Percentiles rank a stretch among this genome's conserved stretches.
phyloP scores from a whole-genome alignment of 768 basidiomycete species.

The Butyriboletus loyo region DNA sequence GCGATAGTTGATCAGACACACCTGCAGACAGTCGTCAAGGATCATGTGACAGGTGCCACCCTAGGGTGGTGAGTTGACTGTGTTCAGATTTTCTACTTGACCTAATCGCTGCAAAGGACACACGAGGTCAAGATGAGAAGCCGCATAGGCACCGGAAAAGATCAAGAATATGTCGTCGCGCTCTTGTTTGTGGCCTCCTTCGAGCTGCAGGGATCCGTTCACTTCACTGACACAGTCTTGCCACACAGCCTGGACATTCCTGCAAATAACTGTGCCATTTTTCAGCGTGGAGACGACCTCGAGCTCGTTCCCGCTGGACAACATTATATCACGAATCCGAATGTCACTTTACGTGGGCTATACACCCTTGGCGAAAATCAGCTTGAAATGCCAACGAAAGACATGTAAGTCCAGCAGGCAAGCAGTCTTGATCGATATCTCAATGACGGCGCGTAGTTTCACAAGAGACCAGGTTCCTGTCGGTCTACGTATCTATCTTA shows the following conservation, averaged over 20 bases:
- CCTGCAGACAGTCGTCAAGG: constrained; percentile 55
- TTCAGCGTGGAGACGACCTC: constrained; percentile 78
- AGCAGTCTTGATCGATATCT: background rate
- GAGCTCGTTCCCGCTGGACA: constrained; percentile 79
- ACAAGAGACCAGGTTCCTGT: constrained; percentile 88
- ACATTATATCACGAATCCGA: constrained; percentile 81
- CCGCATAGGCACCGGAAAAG: constrained; percentile 38
- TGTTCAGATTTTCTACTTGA: background rate
- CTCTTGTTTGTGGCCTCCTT: constrained; percentile 53
- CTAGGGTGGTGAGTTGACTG: constrained; percentile 50
- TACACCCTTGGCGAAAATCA: constrained; percentile 84
- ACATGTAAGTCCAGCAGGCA: constrained; percentile 52
- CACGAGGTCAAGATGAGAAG: constrained; percentile 81
- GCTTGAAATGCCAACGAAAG: constrained; percentile 84
- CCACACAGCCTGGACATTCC: constrained; percentile 70
- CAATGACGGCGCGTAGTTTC: constrained; percentile 44
- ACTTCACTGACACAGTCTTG: background rate
- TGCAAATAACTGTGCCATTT: constrained; percentile 82
- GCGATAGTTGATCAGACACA: constrained; percentile 86
- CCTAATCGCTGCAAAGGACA: constrained; percentile 34
- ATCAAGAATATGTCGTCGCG: constrained; percentile 73
- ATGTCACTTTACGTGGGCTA: constrained; percentile 74
- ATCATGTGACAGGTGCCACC: constrained; percentile 55
- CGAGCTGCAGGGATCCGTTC: background rate
- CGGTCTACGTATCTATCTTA: constrained; percentile 77